Evolutionary conservation across 257 asterid genomes (phyloP).

Genomic region (Echites panduratus): DNA sequence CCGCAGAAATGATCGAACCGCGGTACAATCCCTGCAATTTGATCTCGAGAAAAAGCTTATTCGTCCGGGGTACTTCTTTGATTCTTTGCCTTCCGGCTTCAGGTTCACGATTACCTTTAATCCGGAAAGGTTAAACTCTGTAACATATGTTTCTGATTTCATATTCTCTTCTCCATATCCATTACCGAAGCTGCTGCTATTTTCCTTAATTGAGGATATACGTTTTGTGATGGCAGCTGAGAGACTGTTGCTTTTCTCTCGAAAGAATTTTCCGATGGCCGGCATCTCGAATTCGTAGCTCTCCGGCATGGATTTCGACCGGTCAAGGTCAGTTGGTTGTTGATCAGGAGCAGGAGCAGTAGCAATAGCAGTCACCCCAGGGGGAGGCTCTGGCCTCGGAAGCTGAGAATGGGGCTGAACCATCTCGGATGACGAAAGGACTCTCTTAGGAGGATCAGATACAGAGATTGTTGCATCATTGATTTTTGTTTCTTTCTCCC

Average conservation of each 20-base stretch:
- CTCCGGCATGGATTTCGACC: slow-evolving; percentile 50
- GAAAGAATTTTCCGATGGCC: slow-evolving; percentile 72
- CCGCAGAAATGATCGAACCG: slow-evolving; percentile 66
- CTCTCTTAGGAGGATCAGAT: neutral
- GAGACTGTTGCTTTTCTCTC: slow-evolving; percentile 69
- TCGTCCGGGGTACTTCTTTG: slow-evolving; percentile 45
- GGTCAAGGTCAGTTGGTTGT: slow-evolving; percentile 17
- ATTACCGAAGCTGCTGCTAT: slow-evolving; percentile 11
- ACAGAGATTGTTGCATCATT: neutral
- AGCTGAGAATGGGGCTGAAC: slow-evolving; percentile 56
- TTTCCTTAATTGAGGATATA: slow-evolving; percentile 43
- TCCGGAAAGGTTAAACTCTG: slow-evolving; percentile 61
- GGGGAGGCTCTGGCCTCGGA: slow-evolving; percentile 79
- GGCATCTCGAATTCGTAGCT: slow-evolving; percentile 36
- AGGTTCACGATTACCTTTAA: slow-evolving; percentile 45
- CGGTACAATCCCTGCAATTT: slow-evolving; percentile 76
- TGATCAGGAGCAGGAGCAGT: neutral
- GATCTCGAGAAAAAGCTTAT: slow-evolving; percentile 82
- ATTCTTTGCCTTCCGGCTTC: slow-evolving; percentile 32
- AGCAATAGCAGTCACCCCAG: slow-evolving; percentile 26
- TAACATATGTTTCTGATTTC: slow-evolving; percentile 25
- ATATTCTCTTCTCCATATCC: slow-evolving; percentile 8
- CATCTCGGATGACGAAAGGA: slow-evolving; percentile 12
- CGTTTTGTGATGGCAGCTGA: slow-evolving; percentile 73
- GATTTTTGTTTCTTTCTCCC: neutral